Percentiles rank a stretch among this genome's conserved stretches.
These are phyloP conservation scores for Cryptosporidium ubiquitum DNA, from an alignment of 169 alveolate genomes.

Conservation along the genomic window DNA sequence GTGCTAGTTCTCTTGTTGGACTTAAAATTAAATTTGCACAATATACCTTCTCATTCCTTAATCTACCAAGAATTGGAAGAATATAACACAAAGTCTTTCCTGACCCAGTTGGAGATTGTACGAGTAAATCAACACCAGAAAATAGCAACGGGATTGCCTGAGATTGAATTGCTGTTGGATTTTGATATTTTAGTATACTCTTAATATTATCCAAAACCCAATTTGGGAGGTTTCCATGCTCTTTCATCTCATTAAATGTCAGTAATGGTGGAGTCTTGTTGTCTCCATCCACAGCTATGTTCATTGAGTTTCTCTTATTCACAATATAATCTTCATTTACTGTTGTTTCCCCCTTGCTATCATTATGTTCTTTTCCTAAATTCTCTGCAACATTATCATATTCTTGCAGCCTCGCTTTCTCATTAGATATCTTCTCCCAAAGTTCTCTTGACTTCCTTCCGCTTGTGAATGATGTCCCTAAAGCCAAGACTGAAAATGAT, in stretches of 20 bases:
- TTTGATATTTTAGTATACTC: slow-evolving; percentile 38
- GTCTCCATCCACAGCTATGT: slow-evolving; percentile 65
- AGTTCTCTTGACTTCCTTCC: slow-evolving; percentile 61
- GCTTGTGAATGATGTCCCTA: slow-evolving; percentile 61
- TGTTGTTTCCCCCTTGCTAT: not conserved
- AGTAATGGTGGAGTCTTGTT: slow-evolving; percentile 22
- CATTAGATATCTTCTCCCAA: slow-evolving; percentile 58
- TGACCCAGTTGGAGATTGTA: slow-evolving; percentile 89
- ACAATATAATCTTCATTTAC: not conserved
- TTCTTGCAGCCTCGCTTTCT: slow-evolving; percentile 4
- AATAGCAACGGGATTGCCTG: slow-evolving; percentile 84
- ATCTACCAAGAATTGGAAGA: slow-evolving; percentile 84
- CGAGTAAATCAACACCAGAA: slow-evolving; percentile 82
- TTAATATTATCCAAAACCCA: slow-evolving; percentile 40
- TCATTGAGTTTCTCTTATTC: slow-evolving; percentile 18
- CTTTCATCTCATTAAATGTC: slow-evolving; percentile 37
- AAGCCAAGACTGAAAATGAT: slow-evolving; percentile 60
- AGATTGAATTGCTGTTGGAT: slow-evolving; percentile 87
- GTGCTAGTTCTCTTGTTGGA: slow-evolving; percentile 92
- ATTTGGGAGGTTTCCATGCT: slow-evolving; percentile 7
- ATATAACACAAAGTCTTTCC: slow-evolving; percentile 92
- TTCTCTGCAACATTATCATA: not conserved
- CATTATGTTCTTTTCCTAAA: not conserved
- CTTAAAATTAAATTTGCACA: slow-evolving; percentile 80
- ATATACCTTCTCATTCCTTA: slow-evolving; percentile 29